Conservation (phyloP, 768 basidiomycete genomes). For the Aureoboletus auriporus region DNA sequence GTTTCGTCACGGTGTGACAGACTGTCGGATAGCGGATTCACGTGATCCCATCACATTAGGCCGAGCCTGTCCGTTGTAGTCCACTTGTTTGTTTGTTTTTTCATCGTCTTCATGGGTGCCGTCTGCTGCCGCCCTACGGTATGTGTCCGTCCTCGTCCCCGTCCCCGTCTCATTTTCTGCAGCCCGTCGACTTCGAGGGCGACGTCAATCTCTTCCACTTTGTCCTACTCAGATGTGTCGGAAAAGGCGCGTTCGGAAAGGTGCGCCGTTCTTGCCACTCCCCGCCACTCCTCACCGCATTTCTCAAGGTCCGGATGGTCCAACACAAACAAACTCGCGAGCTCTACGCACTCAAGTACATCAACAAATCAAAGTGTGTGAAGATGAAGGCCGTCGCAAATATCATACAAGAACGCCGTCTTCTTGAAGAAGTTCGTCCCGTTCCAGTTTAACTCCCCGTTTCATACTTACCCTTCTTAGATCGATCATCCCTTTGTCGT, state of each 20-base stretch:
- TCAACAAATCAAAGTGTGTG: constrained; percentile 96
- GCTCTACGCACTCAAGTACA: constrained; percentile 97
- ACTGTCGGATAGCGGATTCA: background rate
- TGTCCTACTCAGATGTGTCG: constrained; percentile 90
- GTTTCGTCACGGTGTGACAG: background rate
- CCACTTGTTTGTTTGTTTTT: constrained; percentile 9
- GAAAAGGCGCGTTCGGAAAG: constrained; percentile 99
- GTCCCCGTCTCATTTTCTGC: background rate
- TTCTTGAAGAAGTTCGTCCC: constrained; percentile 83
- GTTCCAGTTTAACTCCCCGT: background rate
- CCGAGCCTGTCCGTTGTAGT: background rate
- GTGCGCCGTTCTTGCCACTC: constrained; percentile 34
- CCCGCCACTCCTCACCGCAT: constrained; percentile 10
- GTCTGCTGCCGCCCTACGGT: constrained; percentile 84
- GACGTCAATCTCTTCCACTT: constrained; percentile 98
- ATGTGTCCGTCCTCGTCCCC: constrained; percentile 15
- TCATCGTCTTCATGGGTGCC: constrained; percentile 54
- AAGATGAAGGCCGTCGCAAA: constrained; percentile 99
- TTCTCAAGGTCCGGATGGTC: constrained; percentile 87
- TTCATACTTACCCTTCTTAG: constrained; percentile 35
- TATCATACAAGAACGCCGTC: constrained; percentile 91
- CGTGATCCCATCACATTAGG: constrained; percentile 10
- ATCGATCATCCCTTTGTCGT: constrained; percentile 95
- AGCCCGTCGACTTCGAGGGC: constrained; percentile 95
- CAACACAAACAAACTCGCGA: constrained; percentile 99